Evolutionary conservation across 164 flowering plant species (phyloP).

Genomic region (Annona cherimola): DNA sequence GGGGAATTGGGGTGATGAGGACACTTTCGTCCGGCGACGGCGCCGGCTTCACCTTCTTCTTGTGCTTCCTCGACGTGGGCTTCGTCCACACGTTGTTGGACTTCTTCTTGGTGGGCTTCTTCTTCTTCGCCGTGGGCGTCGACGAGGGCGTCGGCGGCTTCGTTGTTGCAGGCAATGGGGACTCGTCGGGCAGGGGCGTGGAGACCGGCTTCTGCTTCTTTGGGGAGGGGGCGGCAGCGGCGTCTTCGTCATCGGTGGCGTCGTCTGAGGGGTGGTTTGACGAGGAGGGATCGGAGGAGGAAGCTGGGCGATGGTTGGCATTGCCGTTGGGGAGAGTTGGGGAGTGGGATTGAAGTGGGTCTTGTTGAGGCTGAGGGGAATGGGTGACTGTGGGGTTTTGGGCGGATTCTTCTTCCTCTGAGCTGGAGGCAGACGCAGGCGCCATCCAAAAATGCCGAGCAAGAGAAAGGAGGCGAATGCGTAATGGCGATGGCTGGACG

Average conservation of each 20-base stretch:
- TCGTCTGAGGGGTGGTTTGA: not conserved
- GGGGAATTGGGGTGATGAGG: slow-evolving; percentile 57
- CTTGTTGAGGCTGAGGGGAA: not conserved
- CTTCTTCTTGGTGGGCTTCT: slow-evolving; percentile 61
- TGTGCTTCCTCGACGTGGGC: slow-evolving; percentile 59
- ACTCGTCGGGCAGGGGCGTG: slow-evolving; percentile 8
- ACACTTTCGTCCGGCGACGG: slow-evolving; percentile 43
- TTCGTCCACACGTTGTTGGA: slow-evolving; percentile 68
- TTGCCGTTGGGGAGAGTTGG: slow-evolving; percentile 5
- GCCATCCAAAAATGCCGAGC: too few relatives aligned
- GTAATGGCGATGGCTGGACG: too few relatives aligned
- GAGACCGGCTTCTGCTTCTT: slow-evolving; percentile 49
- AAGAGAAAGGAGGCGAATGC: too few relatives aligned
- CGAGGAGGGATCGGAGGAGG: not conserved
- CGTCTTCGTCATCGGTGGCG: slow-evolving; percentile 1
- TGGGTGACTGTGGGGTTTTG: not conserved
- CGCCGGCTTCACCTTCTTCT: slow-evolving; percentile 27
- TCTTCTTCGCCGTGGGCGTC: slow-evolving; percentile 2
- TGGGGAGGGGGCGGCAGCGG: not conserved
- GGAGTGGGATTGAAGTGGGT: not conserved
- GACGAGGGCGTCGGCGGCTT: not conserved
- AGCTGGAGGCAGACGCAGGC: too few relatives aligned
- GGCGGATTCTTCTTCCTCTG: slow-evolving; percentile 43
- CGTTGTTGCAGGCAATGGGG: not conserved
- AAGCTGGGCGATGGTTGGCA: slow-evolving; percentile 12